Conservation (phyloP, 2,329 filamentous ascomycete genomes). For the Cordyceps cicadae region DNA sequence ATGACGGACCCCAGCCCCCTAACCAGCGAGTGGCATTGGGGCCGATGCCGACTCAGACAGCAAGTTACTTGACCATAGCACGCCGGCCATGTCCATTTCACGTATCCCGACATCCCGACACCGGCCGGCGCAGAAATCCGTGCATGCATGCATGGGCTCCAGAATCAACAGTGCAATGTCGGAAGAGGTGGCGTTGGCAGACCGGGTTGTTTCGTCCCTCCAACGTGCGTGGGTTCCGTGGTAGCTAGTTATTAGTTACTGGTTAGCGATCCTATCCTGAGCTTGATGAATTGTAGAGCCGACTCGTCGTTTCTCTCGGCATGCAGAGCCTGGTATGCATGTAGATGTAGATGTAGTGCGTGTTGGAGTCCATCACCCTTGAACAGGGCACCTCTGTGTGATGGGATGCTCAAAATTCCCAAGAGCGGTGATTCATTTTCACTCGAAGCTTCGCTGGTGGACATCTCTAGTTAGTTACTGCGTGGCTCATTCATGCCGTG, state of each 20-base stretch:
- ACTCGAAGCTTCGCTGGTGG: too few relatives aligned
- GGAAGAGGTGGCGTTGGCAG: not conserved
- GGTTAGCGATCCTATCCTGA: not conserved
- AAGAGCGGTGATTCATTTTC: too few relatives aligned
- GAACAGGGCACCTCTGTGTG: too few relatives aligned
- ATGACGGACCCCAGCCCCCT: too few relatives aligned
- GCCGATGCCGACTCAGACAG: not conserved
- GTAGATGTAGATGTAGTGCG: too few relatives aligned
- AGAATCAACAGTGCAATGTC: not conserved
- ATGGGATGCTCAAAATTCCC: too few relatives aligned
- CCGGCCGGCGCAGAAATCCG: not conserved
- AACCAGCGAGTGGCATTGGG: not conserved
- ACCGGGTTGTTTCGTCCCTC: not conserved
- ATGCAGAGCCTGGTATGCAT: too few relatives aligned
- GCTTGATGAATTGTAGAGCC: not conserved
- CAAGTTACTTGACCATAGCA: not conserved
- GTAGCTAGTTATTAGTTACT: too few relatives aligned
- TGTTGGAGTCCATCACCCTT: not conserved
- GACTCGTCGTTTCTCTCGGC: not conserved
- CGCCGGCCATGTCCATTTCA: not conserved
- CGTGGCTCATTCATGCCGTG: too few relatives aligned
- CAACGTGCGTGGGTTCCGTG: not conserved
- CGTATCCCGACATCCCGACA: not conserved
- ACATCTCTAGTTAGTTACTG: too few relatives aligned
- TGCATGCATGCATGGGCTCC: not conserved